A percentile compares a stretch with the other conserved stretches of the same genome.
phyloP scores from a whole-genome alignment of 176 grass and related monocot species.

The Oryza brachyantha region DNA sequence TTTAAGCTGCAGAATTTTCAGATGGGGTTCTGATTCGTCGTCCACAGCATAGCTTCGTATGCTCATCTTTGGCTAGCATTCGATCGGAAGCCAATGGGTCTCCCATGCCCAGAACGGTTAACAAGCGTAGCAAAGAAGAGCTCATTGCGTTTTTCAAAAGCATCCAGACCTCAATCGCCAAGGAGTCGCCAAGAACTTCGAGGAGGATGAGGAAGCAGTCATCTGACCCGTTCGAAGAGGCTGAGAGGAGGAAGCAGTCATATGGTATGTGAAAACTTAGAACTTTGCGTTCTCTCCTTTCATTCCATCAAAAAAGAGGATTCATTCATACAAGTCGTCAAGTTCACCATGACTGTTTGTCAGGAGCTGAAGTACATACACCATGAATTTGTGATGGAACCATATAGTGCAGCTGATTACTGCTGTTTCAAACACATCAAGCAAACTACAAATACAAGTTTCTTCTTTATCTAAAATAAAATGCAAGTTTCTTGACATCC shows the following conservation, averaged over 20 bases:
- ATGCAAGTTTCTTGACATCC: neutral
- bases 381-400: too few species aligned
- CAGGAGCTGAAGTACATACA: too few species aligned
- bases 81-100: constrained; percentile 36
- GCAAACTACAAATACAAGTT: too few species aligned
- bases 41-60: neutral
- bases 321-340: too few species aligned
- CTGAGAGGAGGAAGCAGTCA: constrained; percentile 11
- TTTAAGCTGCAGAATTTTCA: constrained; percentile 37
- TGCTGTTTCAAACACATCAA: neutral
- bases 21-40: constrained; percentile 12
- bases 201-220: constrained; percentile 37
- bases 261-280: constrained; percentile 18
- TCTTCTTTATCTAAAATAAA: too few species aligned
- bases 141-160: constrained; percentile 55
- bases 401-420: neutral
- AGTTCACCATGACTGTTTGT: too few species aligned
- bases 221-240: constrained; percentile 27
- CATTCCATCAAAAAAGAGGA: too few species aligned
- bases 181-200: constrained; percentile 21
- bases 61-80: constrained; percentile 10
- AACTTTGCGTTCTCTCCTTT: too few species aligned
- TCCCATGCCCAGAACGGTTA: neutral
- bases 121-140: constrained; percentile 46
- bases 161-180: constrained; percentile 52